Base-by-base conservation (phyloP, 2,329 filamentous ascomycete genomes). In the Thelonectria discophora region DNA sequence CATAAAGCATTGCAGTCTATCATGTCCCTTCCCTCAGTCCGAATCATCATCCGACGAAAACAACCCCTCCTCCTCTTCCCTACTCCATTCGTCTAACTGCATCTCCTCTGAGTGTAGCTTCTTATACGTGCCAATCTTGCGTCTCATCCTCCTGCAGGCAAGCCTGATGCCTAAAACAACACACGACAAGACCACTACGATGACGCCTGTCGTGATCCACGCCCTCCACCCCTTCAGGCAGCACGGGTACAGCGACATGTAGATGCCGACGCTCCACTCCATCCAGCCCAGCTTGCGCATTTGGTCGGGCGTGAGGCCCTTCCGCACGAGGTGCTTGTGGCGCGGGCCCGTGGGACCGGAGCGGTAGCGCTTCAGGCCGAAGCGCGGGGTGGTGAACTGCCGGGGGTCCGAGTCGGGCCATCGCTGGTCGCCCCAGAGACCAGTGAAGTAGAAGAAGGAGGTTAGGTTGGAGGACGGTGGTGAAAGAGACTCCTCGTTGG, bases 81-180 rank as follows among this genome's bases (percentile, higher is more conserved):
- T 49, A 15, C 53, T 27, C 0, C 66, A 87, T 18, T 85, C 83
- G 3, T 73, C 65, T 60, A 74, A 51, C 13, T 40, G 55, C 39
- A 74, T 72, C 45, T 73, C 70, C 3, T 72, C 69, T 1, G 11
- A 59, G 12, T 50, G 63, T 13, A 74, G 13, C 30, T 55, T 70
- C 2, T 21, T 69, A 42, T 74, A 74, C 2, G 48, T 53, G n/a
- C 55, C 52, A 6, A 46, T 66, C 58, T 55, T 63, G 3, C 63
- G 43, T 15, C 43, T 61, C n/a, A 39, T 55, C 15, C 49, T 60
- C 24, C 43, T 46, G 2, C 72, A 12, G 6, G 45, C 60, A 30
- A 63, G 52, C 6, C 53, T 55, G n/a, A 66, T 32, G 1, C 42
- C 63, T 2, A 71, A 15, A 0, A 65, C 55, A 8, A 68, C 34